These are phyloP conservation scores for Wickerhamomyces sydowiorum DNA, from an alignment of 805 yeast species.

Conservation along the genomic window DNA sequence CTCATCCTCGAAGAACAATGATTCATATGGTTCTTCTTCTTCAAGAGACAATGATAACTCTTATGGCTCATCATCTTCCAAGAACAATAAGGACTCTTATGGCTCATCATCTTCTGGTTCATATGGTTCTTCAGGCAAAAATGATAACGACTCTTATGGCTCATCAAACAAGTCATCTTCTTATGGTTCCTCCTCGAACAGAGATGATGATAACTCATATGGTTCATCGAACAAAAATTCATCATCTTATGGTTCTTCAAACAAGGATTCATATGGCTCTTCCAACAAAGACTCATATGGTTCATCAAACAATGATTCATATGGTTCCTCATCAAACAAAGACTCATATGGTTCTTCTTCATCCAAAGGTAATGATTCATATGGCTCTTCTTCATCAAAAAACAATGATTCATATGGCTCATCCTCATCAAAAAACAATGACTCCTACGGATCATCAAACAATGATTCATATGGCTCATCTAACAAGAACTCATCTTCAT, in stretches of 20 bases:
- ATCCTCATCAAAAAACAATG: constrained; percentile 21
- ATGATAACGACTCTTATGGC: constrained; percentile 15
- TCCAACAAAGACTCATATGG: constrained; percentile 14
- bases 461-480: too few relatives aligned
- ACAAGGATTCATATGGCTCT: constrained; percentile 8
- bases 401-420: constrained; percentile 20
- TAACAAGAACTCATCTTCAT: constrained; percentile 4
- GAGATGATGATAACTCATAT: constrained; percentile 17
- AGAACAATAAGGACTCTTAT: too few relatives aligned
- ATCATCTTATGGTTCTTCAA: constrained; percentile 3
- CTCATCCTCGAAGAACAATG: constrained; percentile 12
- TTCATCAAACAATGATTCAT: constrained; percentile 20
- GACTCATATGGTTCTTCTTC: constrained; percentile 25
- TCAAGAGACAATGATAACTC: constrained; percentile 10
- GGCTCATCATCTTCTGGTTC: not conserved
- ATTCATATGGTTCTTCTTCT: constrained; percentile 5
- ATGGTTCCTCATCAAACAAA: constrained; percentile 16
- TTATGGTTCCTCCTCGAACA: constrained; percentile 19
- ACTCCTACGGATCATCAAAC: constrained; percentile 16
- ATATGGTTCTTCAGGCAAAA: constrained; percentile 7
- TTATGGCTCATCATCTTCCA: not conserved
- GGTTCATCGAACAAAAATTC: constrained; percentile 17
- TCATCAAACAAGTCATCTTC: constrained; percentile 17
- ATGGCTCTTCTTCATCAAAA: constrained; percentile 13
- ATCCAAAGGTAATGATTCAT: constrained; percentile 21